Evolutionary conservation across 345 rosid genomes (phyloP).

Genomic region (Hypericum androsaemum): DNA sequence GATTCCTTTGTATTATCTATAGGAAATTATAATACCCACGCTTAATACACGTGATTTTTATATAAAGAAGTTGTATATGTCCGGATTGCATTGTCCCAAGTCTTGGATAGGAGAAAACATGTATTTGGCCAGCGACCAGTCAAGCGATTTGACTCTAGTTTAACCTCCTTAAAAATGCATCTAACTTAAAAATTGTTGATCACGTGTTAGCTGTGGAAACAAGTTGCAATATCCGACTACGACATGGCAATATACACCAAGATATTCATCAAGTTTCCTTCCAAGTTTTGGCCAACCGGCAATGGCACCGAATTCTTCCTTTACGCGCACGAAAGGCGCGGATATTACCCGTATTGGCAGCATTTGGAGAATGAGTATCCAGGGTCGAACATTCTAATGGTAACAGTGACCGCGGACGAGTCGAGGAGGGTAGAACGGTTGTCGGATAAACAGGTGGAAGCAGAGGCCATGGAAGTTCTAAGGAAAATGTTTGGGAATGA

Average conservation of each 20-base stretch:
- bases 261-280: background rate
- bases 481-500: constrained; percentile 14
- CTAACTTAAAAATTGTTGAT: too few species aligned
- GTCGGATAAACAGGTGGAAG: background rate
- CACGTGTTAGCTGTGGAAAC: background rate
- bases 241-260: background rate
- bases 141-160: too few species aligned
- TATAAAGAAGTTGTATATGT: too few species aligned
- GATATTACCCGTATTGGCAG: background rate
- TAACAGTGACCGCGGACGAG: constrained; percentile 15
- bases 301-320: constrained; percentile 3
- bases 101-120: too few species aligned
- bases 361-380: constrained; percentile 1
- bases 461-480: constrained; percentile 12
- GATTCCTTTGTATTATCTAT: too few species aligned
- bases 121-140: too few species aligned
- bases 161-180: too few species aligned
- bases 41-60: too few species aligned
- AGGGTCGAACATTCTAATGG: constrained; percentile 10
- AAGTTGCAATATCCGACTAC: background rate
- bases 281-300: background rate
- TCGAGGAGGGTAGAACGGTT: constrained; percentile 13
- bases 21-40: too few species aligned
- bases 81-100: too few species aligned
- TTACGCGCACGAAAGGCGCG: constrained; percentile 1